These are phyloP conservation scores for Elsinoe australis DNA, from an alignment of 2,329 filamentous ascomycete species.

Conservation along the genomic window DNA sequence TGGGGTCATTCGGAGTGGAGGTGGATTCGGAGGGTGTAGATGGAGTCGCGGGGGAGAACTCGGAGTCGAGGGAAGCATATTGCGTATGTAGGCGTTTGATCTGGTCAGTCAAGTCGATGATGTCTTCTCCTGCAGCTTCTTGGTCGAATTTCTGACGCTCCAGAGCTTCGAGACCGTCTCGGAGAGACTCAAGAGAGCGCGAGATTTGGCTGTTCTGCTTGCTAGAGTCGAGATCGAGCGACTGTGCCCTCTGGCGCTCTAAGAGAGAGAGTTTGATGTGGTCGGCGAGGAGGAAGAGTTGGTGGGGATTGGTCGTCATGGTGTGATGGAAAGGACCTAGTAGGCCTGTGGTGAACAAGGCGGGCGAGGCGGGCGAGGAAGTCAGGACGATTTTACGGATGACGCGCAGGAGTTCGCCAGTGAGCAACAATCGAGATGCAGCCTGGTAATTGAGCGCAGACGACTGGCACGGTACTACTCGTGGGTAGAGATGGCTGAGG, in stretches of 20 bases:
- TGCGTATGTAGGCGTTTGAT: conserved; percentile 64
- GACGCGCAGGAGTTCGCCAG: too few relatives aligned
- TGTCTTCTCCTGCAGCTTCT: conserved; percentile 35
- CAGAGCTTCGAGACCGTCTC: conserved; percentile 66
- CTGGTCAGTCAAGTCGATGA: conserved; percentile 49
- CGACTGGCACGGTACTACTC: too few relatives aligned
- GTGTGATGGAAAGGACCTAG: too few relatives aligned
- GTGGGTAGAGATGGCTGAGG: too few relatives aligned
- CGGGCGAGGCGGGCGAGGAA: too few relatives aligned
- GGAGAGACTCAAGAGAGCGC: conserved; percentile 77
- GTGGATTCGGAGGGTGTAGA: conserved; percentile 45
- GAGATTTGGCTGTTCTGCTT: conserved; percentile 84
- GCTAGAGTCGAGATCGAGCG: conserved; percentile 67
- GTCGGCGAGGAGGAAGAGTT: conserved; percentile 88
- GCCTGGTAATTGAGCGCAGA: too few relatives aligned
- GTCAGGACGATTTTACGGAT: too few relatives aligned
- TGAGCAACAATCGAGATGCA: too few relatives aligned
- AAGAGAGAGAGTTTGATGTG: conserved; percentile 94
- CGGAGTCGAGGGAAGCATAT: conserved; percentile 65
- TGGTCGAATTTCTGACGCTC: conserved; percentile 59
- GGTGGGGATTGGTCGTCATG: conserved; percentile 49
- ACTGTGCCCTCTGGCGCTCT: conserved; percentile 79
- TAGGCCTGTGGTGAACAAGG: too few relatives aligned
- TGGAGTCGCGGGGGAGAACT: conserved; percentile 60
- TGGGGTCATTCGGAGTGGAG: conserved; percentile 56